Base-by-base conservation (phyloP, 2,329 filamentous ascomycete species). In the Penicillium capsulatum region DNA sequence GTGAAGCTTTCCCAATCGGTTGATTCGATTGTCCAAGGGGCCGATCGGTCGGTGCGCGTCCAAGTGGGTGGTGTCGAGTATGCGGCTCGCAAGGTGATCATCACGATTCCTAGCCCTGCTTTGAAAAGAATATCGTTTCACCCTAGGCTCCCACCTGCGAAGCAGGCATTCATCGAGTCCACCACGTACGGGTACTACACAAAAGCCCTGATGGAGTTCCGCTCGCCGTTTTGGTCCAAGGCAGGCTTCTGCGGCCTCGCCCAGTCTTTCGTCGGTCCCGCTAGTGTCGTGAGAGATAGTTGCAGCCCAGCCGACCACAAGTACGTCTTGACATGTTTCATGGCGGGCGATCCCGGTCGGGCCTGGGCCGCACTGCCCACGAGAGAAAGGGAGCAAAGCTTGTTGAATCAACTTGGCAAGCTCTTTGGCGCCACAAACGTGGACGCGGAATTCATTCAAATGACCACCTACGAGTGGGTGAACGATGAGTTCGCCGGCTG, bases 31-130 rank as follows among this genome's bases (percentile, higher is more conserved):
- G n/a, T n/a, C n/a, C n/a, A n/a, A n/a, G n/a, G n/a, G n/a, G n/a
- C n/a, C n/a, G n/a, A n/a, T n/a, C n/a, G n/a, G n/a, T n/a, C n/a
- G n/a, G n/a, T n/a, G n/a, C n/a, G n/a, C n/a, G n/a, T n/a, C n/a
- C n/a, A n/a, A n/a, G n/a, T n/a, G n/a, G n/a, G n/a, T n/a, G n/a
- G n/a, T n/a, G n/a, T n/a, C n/a, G n/a, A n/a, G n/a, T n/a, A n/a
- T n/a, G n/a, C n/a, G n/a, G 36, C 40, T 7, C 44, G 42, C 2
- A 71, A 70, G 31, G 59, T 67, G 17, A 68, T 79, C 34, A 44
- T 76, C 3, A 73, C 74, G 1, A 55, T 79, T 4, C 70, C 75
- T 0, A 73, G 68, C 4, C 67, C 74, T 5, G 57, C 76, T 30
- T 68, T 72, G 37, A 60, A 63, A 7, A 61, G 67, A 6, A 66